Base-by-base conservation (phyloP, 345 rosid genomes). In the Gossypium mustelinum region DNA sequence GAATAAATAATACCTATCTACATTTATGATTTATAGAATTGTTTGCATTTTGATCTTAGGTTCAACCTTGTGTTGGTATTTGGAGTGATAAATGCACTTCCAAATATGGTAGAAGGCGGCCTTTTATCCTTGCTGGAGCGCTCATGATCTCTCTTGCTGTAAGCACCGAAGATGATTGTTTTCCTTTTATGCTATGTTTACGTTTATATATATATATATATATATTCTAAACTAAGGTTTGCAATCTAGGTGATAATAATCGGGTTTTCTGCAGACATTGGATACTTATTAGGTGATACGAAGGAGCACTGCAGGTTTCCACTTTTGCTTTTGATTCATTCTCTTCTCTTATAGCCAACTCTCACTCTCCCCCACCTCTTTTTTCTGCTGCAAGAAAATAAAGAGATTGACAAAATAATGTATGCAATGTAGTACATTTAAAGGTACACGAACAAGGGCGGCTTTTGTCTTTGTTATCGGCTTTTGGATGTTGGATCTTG, bases 251-350 rank as follows among this genome's bases (percentile, higher is more conserved):
- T 93, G 90, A 82, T 90, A 83, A 86, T 93, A 76, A 93, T 95
- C 80, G 97, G 97, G 69, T 95, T 85, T 93, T 93, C 99, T 87
- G 99, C 99, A 80, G 99, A 95, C 96, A 75, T 90, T 79, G 99
- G 99, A 74, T 93, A 89, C 81, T 29, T 91, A 45, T 83, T 93
- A 72, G 98, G 99, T 25, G 94, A 93, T 83, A 79, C 94, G 27
- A 84, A 89, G 82, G 99, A 95, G 87, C 88, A 90, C 68, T 95
- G 98, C 97, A 93, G 98, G 99, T 95, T 51, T 43, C 34, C 73
- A 73, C 76, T 82, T 45, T 2, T 20, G 72, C 63, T 75, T 61
- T 81, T 55, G 51, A 68, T 70, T 77, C 63, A n/a, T 66, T 84
- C 68, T 71, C 16, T 75, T 71, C 43, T 50, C 43, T 50, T 68